phyloP scores from a whole-genome alignment of 2,329 filamentous ascomycete genomes.

The Pyrenophora seminiperda region DNA sequence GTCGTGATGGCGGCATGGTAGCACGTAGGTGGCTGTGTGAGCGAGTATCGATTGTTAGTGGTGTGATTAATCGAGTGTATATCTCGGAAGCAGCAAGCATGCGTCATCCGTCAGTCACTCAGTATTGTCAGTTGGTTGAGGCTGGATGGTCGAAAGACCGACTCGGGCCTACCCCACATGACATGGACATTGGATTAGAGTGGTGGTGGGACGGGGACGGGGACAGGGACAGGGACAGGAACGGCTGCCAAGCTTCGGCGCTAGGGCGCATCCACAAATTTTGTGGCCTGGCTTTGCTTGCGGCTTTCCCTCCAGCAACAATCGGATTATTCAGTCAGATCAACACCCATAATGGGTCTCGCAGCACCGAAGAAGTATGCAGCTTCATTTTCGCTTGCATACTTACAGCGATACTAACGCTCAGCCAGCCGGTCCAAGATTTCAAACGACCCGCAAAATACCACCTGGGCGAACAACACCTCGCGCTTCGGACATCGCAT shows the following conservation, averaged over 20 bases:
- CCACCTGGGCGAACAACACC: slow-evolving; percentile 83
- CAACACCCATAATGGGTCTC: slow-evolving; percentile 64
- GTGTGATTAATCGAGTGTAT: neutral
- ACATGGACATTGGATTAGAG: too few species aligned
- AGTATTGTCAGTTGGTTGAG: neutral
- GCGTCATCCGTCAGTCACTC: neutral
- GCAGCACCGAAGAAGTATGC: slow-evolving; percentile 69
- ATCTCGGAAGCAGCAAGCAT: slow-evolving; percentile 4
- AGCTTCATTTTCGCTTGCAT: neutral
- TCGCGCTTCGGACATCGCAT: slow-evolving; percentile 88
- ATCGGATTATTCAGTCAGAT: slow-evolving; percentile 1
- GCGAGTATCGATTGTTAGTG: slow-evolving; percentile 27
- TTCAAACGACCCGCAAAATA: slow-evolving; percentile 93
- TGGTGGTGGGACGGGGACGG: too few species aligned
- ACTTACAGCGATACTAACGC: slow-evolving; percentile 16
- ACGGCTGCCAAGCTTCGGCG: slow-evolving; percentile 36
- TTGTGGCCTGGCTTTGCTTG: slow-evolving; percentile 23
- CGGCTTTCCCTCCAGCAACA: slow-evolving; percentile 10
- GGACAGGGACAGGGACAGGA: too few species aligned
- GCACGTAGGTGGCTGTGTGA: slow-evolving; percentile 5
- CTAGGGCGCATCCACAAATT: slow-evolving; percentile 39
- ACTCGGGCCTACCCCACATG: slow-evolving; percentile 24
- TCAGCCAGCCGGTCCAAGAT: slow-evolving; percentile 68
- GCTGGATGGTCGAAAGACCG: slow-evolving; percentile 1
- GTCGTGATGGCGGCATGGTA: slow-evolving; percentile 23